A percentile compares a stretch with the other conserved stretches of the same genome.
Evolutionary conservation across 495 filamentous ascomycete species (phyloP).

Genomic region (Cenococcum geophilum): DNA sequence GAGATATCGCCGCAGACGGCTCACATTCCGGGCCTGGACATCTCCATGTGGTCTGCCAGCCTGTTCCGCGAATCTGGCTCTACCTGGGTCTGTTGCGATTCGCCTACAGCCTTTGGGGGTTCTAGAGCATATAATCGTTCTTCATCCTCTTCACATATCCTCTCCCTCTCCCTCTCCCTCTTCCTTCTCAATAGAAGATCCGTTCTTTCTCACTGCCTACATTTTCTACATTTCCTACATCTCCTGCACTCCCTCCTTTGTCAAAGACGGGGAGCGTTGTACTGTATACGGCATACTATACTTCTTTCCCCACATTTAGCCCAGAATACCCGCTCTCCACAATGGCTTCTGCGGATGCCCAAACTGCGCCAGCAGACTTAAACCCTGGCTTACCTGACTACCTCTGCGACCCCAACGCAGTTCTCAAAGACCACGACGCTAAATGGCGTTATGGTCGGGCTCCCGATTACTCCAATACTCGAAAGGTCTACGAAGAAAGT

Average conservation of each 20-base stretch:
- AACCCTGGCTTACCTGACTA: constrained; percentile 51
- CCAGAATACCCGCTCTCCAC: background rate
- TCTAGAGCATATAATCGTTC: no score
- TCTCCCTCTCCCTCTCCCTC: no score
- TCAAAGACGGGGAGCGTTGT: no score
- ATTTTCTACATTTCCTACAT: no score
- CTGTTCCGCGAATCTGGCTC: background rate
- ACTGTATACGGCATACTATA: no score
- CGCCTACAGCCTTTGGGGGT: no score
- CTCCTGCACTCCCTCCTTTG: no score
- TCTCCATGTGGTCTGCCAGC: background rate
- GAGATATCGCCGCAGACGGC: background rate
- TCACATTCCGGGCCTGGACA: background rate
- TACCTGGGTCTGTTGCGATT: background rate
- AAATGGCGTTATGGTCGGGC: constrained; percentile 54
- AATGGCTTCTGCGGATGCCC: constrained; percentile 25
- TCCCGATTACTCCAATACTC: constrained; percentile 57
- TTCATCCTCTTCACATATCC: no score
- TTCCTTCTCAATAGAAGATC: no score
- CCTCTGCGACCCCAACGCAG: constrained; percentile 53
- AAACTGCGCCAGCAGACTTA: constrained; percentile 26
- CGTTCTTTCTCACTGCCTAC: no score
- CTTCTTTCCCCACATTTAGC: no score
- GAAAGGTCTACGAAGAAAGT: constrained; percentile 49
- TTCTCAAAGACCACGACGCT: constrained; percentile 47